Percentiles rank a stretch among this genome's conserved stretches.
These are phyloP conservation scores for Saturnispora sanitii DNA, from an alignment of 805 yeast species.

Conservation along the genomic window DNA sequence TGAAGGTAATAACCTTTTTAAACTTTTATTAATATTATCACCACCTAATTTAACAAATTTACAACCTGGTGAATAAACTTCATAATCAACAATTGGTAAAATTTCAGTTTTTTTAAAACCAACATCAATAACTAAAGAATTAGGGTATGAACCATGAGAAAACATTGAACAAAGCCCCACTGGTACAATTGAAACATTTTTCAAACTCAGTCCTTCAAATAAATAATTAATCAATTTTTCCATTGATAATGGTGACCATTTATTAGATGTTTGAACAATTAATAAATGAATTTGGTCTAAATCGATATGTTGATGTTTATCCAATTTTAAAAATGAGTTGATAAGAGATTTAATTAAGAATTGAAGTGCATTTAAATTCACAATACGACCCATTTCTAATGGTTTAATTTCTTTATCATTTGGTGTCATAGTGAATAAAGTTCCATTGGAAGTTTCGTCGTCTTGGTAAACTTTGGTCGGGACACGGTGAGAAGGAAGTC, in stretches of 20 bases:
- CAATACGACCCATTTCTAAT: slow-evolving; percentile 52
- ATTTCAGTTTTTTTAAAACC: slow-evolving; percentile 71
- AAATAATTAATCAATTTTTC: slow-evolving; percentile 67
- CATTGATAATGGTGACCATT: slow-evolving; percentile 59
- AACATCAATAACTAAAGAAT: slow-evolving; percentile 68
- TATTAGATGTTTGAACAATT: slow-evolving; percentile 47
- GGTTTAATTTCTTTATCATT: slow-evolving; percentile 47
- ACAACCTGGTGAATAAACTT: slow-evolving; percentile 45
- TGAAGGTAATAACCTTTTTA: slow-evolving; percentile 48
- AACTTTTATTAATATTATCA: slow-evolving; percentile 41
- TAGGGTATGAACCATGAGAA: slow-evolving; percentile 58
- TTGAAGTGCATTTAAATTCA: slow-evolving; percentile 59
- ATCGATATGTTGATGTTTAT: slow-evolving; percentile 14
- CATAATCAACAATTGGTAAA: slow-evolving; percentile 69
- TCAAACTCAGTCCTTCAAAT: slow-evolving; percentile 63
- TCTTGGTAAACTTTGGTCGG: slow-evolving; percentile 57
- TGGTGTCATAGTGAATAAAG: too few species aligned
- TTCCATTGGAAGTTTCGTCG: neutral
- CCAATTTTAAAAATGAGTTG: slow-evolving; percentile 33
- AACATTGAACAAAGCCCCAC: slow-evolving; percentile 58
- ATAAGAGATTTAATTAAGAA: slow-evolving; percentile 46
- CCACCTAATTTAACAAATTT: slow-evolving; percentile 46
- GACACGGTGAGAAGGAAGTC: slow-evolving; percentile 65
- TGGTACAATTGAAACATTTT: slow-evolving; percentile 64
- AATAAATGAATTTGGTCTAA: slow-evolving; percentile 50